A percentile compares a stretch with the other conserved stretches of the same genome.
Evolutionary conservation across 345 rosid species (phyloP).

Genomic region (Bruguiera gymnorhiza): DNA sequence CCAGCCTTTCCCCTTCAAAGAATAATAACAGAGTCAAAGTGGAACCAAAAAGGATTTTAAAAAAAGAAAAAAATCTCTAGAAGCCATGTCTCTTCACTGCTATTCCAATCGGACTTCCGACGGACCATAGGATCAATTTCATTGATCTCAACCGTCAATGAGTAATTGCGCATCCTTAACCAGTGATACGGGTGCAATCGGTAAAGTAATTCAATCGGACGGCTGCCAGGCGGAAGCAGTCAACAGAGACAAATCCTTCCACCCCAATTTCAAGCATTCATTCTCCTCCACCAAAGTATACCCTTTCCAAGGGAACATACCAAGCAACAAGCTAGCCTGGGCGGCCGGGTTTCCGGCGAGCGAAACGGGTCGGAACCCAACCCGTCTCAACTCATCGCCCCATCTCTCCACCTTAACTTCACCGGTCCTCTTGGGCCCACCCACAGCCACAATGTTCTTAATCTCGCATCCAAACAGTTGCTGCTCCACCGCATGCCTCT

Average conservation of each 20-base stretch:
- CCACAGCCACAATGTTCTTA: constrained; percentile 71
- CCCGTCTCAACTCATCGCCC: constrained; percentile 66
- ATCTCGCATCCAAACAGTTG: constrained; percentile 80
- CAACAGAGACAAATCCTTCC: constrained; percentile 92
- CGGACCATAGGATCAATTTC: background rate
- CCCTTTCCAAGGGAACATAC: constrained; percentile 95
- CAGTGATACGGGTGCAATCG: background rate
- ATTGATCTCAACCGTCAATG: background rate
- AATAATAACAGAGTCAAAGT: background rate
- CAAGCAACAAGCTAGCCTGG: constrained; percentile 76
- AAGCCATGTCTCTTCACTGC: no score
- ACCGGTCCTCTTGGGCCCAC: constrained; percentile 74
- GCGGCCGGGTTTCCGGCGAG: constrained; percentile 84
- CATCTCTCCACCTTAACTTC: constrained; percentile 75
- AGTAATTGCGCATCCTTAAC: background rate
- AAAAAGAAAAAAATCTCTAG: no score
- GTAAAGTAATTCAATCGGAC: constrained; percentile 37
- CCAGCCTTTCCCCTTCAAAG: background rate
- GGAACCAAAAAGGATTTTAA: background rate
- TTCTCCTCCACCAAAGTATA: constrained; percentile 77
- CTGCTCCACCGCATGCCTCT: constrained; percentile 92
- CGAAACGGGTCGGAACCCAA: constrained; percentile 72
- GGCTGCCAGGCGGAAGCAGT: constrained; percentile 95
- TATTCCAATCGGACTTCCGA: no score
- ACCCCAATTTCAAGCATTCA: constrained; percentile 79